Conservation (phyloP, 176 grass and related monocot species). For the Bolboschoenus planiculmis region DNA sequence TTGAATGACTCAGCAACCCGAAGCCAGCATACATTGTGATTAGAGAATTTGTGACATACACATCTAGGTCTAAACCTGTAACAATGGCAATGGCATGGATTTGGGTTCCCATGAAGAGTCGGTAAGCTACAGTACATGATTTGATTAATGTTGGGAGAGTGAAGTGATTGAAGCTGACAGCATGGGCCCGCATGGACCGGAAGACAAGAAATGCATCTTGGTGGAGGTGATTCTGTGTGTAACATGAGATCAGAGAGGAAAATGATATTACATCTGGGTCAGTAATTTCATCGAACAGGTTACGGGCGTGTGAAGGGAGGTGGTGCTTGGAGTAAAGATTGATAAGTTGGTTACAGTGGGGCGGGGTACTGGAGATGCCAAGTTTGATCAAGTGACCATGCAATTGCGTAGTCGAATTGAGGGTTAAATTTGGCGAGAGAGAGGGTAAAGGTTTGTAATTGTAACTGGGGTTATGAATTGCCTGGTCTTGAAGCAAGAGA, state of each 20-base stretch:
- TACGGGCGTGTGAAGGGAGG: slow-evolving; percentile 35
- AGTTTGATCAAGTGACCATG: slow-evolving; percentile 53
- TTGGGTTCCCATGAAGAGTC: slow-evolving; percentile 42
- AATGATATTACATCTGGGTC: slow-evolving; percentile 52
- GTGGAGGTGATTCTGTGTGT: slow-evolving; percentile 48
- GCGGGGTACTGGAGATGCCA: slow-evolving; percentile 27
- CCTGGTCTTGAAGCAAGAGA: background rate
- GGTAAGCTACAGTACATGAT: slow-evolving; percentile 26
- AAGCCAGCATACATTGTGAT: slow-evolving; percentile 64
- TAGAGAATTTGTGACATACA: slow-evolving; percentile 66
- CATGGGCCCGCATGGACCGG: slow-evolving; percentile 37
- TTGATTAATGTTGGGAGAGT: slow-evolving; percentile 67
- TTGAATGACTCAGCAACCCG: slow-evolving; percentile 37
- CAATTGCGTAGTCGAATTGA: slow-evolving; percentile 26
- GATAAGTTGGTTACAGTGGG: slow-evolving; percentile 50
- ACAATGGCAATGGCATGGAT: slow-evolving; percentile 48
- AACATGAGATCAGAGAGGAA: slow-evolving; percentile 78
- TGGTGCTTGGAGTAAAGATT: slow-evolving; percentile 48
- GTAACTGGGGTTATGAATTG: background rate
- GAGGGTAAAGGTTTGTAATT: background rate
- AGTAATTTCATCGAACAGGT: slow-evolving; percentile 77
- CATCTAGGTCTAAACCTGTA: slow-evolving; percentile 37
- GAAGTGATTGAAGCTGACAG: slow-evolving; percentile 63
- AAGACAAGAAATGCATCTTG: slow-evolving; percentile 40
- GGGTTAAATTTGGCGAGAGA: background rate